A percentile compares a stretch with the other conserved stretches of the same genome.
Conservation (phyloP, 2,329 filamentous ascomycete species). For the Davidsoniella eucalypti region DNA sequence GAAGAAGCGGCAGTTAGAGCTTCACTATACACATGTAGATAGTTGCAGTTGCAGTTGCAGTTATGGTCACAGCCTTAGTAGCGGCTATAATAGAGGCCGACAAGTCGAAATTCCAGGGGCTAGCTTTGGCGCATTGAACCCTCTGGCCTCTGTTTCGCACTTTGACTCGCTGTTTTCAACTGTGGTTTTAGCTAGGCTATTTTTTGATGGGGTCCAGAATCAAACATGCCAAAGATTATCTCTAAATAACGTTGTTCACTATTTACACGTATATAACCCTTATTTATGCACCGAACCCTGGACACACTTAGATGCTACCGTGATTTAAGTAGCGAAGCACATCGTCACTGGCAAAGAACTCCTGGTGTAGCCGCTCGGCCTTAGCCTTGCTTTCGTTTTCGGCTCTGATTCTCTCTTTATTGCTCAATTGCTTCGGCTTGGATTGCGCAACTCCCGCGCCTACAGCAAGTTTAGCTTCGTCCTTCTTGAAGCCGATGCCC, state of each 20-base stretch:
- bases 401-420: conserved; percentile 50
- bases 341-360: conserved; percentile 63
- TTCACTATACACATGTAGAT: too few species aligned
- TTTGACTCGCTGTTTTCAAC: too few species aligned
- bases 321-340: conserved; percentile 50
- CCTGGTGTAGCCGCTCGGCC: conserved; percentile 45
- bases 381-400: conserved; percentile 45
- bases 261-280: too few species aligned
- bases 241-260: too few species aligned
- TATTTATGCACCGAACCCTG: too few species aligned
- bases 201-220: too few species aligned
- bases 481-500: conserved; percentile 46
- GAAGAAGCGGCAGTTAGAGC: too few species aligned
- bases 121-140: conserved; percentile 1
- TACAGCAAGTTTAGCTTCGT: conserved; percentile 19
- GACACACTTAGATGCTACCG: conserved; percentile 4
- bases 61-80: too few species aligned
- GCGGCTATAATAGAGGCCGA: too few species aligned
- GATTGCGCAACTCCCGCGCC: conserved; percentile 19
- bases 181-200: too few species aligned
- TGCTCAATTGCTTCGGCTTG: conserved; percentile 40
- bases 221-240: too few species aligned
- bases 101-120: conserved; percentile 2
- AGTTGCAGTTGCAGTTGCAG: too few species aligned
- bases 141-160: background rate